phyloP scores from a whole-genome alignment of 306 rosid genomes.

The Pyrus pyrifolia region DNA sequence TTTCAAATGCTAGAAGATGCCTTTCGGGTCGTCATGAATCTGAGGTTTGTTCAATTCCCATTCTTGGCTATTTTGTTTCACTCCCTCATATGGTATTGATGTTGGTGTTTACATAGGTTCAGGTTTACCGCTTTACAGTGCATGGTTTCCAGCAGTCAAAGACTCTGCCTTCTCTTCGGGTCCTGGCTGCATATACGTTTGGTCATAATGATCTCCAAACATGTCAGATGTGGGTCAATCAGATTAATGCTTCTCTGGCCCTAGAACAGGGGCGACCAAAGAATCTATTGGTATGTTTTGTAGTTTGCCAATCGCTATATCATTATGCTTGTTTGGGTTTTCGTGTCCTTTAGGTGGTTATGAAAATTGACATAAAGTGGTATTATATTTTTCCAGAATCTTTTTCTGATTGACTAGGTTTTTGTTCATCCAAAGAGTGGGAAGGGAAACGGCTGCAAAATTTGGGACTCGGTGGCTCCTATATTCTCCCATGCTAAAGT shows the following conservation, averaged over 20 bases:
- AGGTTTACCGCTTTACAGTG: slow-evolving; percentile 64
- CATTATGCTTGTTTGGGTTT: slow-evolving; percentile 6
- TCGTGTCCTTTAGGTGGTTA: slow-evolving; percentile 3
- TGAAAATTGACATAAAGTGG: slow-evolving; percentile 1
- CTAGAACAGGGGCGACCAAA: slow-evolving; percentile 63
- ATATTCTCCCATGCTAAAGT: slow-evolving; percentile 76
- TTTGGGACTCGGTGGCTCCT: slow-evolving; percentile 82
- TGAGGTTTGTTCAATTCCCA: slow-evolving; percentile 49
- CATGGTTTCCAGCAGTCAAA: slow-evolving; percentile 59
- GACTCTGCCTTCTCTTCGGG: slow-evolving; percentile 47
- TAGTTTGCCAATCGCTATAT: slow-evolving; percentile 13
- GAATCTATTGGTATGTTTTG: slow-evolving; percentile 71
- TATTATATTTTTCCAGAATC: slow-evolving; percentile 29
- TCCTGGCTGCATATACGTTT: slow-evolving; percentile 55
- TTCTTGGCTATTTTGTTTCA: slow-evolving; percentile 7
- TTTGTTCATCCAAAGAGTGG: slow-evolving; percentile 96
- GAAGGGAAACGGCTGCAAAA: slow-evolving; percentile 63
- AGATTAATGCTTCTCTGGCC: slow-evolving; percentile 39
- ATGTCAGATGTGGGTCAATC: slow-evolving; percentile 76
- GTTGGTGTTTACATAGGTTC: slow-evolving; percentile 24
- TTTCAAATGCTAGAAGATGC: slow-evolving; percentile 33
- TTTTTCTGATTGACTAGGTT: slow-evolving; percentile 65
- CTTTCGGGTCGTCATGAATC: slow-evolving; percentile 28
- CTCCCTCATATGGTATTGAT: slow-evolving; percentile 6
- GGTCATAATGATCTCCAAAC: slow-evolving; percentile 48